phyloP scores from a whole-genome alignment of 2,329 filamentous ascomycete genomes.

The Fusarium globosum region DNA sequence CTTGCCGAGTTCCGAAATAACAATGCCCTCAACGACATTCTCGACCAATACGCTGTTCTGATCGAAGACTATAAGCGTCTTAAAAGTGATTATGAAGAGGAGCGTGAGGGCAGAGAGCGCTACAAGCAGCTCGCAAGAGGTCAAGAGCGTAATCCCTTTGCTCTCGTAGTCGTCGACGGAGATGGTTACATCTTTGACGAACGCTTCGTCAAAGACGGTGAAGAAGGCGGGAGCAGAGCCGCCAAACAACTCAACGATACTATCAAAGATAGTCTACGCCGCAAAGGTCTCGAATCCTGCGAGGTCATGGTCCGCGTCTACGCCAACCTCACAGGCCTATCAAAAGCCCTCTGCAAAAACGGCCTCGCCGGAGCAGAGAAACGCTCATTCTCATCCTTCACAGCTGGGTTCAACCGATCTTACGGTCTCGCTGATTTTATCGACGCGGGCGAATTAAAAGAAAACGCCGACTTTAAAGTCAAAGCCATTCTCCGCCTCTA shows the following conservation, averaged over 20 bases:
- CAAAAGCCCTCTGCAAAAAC: constrained; percentile 57
- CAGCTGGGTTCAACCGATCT: constrained; percentile 66
- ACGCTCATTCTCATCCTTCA: constrained; percentile 65
- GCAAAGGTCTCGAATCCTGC: constrained; percentile 60
- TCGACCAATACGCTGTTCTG: constrained; percentile 51
- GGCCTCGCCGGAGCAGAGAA: constrained; percentile 65
- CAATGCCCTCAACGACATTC: constrained; percentile 45
- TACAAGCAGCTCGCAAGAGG: constrained; percentile 64
- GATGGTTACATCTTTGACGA: constrained; percentile 68
- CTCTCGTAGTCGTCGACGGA: constrained; percentile 70
- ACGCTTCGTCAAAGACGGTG: constrained; percentile 57
- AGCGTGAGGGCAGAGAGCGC: constrained; percentile 62
- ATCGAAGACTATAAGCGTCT: constrained; percentile 66
- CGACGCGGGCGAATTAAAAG: constrained; percentile 70
- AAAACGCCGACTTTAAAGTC: constrained; percentile 70
- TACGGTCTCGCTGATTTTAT: constrained; percentile 70
- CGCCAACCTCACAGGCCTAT: constrained; percentile 65
- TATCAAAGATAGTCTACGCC: constrained; percentile 60
- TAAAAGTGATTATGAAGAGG: constrained; percentile 68
- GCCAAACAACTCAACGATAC: constrained; percentile 64
- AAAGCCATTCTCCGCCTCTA: constrained; percentile 62
- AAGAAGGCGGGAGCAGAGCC: constrained; percentile 66
- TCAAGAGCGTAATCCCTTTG: constrained; percentile 66
- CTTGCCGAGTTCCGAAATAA: constrained; percentile 48
- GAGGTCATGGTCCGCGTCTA: constrained; percentile 67